Evolutionary conservation across 257 asterid species (phyloP).

Genomic region (Nicotiana knightiana): DNA sequence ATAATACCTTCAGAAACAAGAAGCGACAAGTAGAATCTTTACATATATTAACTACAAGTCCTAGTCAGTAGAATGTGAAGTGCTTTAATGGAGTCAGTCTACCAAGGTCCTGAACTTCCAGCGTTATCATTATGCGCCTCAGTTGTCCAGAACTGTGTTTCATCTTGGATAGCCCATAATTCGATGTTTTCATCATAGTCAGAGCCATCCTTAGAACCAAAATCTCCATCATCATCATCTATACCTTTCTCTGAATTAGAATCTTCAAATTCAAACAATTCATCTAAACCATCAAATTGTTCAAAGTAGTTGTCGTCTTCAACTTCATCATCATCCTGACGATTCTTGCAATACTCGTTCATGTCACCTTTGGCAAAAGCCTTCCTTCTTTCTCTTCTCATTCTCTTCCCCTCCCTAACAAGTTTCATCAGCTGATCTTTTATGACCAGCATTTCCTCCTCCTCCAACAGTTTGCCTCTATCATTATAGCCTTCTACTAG

Average conservation of each 20-base stretch:
- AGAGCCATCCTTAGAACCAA: slow-evolving; percentile 27
- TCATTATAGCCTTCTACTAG: slow-evolving; percentile 76
- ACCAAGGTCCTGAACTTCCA: slow-evolving; percentile 54
- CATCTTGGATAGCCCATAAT: slow-evolving; percentile 22
- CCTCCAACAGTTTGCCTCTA: slow-evolving; percentile 55
- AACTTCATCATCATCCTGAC: slow-evolving; percentile 27
- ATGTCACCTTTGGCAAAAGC: slow-evolving; percentile 14
- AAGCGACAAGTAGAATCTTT: neutral
- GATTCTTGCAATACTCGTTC: neutral
- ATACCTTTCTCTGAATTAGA: slow-evolving; percentile 27
- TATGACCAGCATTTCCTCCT: slow-evolving; percentile 44
- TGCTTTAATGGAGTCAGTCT: slow-evolving; percentile 9
- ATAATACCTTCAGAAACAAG: neutral
- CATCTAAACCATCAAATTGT: slow-evolving; percentile 49
- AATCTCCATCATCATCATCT: slow-evolving; percentile 19
- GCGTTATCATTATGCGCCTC: slow-evolving; percentile 23
- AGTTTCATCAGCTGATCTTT: slow-evolving; percentile 57
- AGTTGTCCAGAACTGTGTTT: slow-evolving; percentile 54
- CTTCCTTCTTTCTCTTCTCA: slow-evolving; percentile 58
- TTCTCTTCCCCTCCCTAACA: slow-evolving; percentile 62
- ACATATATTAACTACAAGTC: neutral
- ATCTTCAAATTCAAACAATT: slow-evolving; percentile 57
- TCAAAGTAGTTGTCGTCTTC: slow-evolving; percentile 26
- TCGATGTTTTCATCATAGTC: slow-evolving; percentile 25
- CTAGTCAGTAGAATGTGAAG: neutral